phyloP scores from a whole-genome alignment of 805 yeast genomes.

The Komagataella ulmi region DNA sequence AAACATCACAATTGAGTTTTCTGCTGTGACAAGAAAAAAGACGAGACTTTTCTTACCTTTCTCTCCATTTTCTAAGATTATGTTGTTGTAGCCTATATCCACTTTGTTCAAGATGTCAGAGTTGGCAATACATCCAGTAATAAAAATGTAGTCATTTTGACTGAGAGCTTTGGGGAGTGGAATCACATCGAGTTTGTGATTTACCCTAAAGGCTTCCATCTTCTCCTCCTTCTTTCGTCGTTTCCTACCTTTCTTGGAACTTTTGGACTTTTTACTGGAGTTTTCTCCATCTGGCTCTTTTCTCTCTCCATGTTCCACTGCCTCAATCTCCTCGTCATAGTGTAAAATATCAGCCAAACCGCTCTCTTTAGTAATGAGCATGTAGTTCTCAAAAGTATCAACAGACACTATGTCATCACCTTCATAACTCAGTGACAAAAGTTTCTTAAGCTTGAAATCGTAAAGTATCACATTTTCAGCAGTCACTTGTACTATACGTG shows the following conservation, averaged over 20 bases:
- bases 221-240: constrained; percentile 1
- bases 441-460: constrained; percentile 43
- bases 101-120: constrained; percentile 32
- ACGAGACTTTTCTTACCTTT: constrained; percentile 18
- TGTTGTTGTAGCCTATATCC: constrained; percentile 16
- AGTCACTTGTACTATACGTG: constrained; percentile 55
- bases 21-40: constrained; percentile 66
- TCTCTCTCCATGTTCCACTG: constrained; percentile 2
- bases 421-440: constrained; percentile 25
- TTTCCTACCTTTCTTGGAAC: background rate
- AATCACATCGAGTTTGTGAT: constrained; percentile 11
- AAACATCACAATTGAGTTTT: constrained; percentile 57
- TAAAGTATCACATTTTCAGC: constrained; percentile 50
- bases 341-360: constrained; percentile 59
- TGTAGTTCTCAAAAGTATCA: constrained; percentile 4
- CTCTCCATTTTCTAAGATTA: constrained; percentile 4
- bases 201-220: background rate
- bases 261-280: background rate
- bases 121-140: constrained; percentile 50
- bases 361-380: constrained; percentile 44
- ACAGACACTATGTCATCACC: background rate
- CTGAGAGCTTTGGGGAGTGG: constrained; percentile 16
- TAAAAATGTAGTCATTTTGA: constrained; percentile 18
- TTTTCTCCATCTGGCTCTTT: constrained; percentile 1
- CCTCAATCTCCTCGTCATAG: constrained; percentile 9